Conservation (phyloP, 257 asterid genomes). For the Hygrophila difformis region DNA sequence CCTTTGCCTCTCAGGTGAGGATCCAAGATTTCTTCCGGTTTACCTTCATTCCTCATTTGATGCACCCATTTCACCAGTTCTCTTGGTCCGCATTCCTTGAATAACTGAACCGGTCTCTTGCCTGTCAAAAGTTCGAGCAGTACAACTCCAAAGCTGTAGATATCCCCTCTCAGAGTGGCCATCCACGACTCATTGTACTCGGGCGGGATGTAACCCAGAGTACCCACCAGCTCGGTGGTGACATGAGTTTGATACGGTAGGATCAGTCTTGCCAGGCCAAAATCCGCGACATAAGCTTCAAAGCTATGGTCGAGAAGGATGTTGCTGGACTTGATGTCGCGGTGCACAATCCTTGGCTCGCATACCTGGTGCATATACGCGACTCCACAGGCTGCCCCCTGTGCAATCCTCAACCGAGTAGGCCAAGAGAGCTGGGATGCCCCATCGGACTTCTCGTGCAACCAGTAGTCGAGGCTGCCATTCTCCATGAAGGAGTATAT, state of each 20-base stretch:
- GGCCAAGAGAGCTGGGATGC: constrained; percentile 1
- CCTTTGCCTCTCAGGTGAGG: neutral
- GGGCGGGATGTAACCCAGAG: constrained; percentile 2
- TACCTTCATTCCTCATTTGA: constrained; percentile 1
- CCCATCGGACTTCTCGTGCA: constrained; percentile 5
- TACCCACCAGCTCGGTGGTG: constrained; percentile 3
- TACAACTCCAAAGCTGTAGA: constrained; percentile 1
- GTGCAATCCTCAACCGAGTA: neutral
- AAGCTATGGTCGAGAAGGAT: neutral
- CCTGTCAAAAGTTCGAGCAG: neutral
- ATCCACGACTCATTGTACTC: constrained; percentile 1
- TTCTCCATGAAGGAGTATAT: neutral
- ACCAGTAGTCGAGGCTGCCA: constrained; percentile 3
- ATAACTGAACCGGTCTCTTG: neutral
- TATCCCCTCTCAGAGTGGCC: constrained; percentile 1
- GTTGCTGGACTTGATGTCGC: constrained; percentile 3
- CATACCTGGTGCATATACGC: constrained; percentile 4
- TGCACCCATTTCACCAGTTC: neutral
- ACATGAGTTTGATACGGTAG: neutral
- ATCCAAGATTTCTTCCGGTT: neutral
- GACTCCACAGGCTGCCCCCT: constrained; percentile 1
- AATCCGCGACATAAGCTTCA: constrained; percentile 3
- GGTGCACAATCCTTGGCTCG: constrained; percentile 2
- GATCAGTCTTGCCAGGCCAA: constrained; percentile 2
- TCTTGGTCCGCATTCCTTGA: neutral